Conservation (phyloP, 176 grass and related monocot species). For the Panicum miliaceum region DNA sequence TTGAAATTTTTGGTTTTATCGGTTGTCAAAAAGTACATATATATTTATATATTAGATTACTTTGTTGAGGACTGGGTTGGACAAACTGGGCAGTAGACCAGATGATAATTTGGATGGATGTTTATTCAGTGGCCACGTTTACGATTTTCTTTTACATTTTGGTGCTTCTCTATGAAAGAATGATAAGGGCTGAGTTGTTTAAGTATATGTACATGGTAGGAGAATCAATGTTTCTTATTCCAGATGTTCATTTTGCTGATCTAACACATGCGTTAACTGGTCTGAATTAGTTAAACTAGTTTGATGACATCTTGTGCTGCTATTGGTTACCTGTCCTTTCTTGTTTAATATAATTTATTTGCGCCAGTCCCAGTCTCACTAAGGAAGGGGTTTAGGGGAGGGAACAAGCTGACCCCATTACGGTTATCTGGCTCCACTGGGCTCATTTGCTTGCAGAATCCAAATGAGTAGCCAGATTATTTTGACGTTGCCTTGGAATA, state of each 20-base stretch:
- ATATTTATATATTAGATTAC: background rate
- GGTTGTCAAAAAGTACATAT: background rate
- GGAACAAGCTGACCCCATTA: background rate
- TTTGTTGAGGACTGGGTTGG: background rate
- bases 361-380: background rate
- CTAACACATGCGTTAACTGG: background rate
- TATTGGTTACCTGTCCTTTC: background rate
- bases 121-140: background rate
- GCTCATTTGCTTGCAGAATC: background rate
- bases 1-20: background rate
- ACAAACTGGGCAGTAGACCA: background rate
- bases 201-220: background rate
- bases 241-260: background rate
- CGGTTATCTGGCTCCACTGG: background rate
- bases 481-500: background rate
- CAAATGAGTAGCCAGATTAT: background rate
- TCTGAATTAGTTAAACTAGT: background rate
- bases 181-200: background rate
- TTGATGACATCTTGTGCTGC: background rate
- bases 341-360: background rate
- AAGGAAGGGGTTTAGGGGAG: background rate
- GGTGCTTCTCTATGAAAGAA: slow-evolving; percentile 9
- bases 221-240: background rate
- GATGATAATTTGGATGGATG: background rate
- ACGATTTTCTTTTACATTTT: background rate